phyloP scores from a whole-genome alignment of 164 flowering plant genomes.

The Akebia trifoliata region DNA sequence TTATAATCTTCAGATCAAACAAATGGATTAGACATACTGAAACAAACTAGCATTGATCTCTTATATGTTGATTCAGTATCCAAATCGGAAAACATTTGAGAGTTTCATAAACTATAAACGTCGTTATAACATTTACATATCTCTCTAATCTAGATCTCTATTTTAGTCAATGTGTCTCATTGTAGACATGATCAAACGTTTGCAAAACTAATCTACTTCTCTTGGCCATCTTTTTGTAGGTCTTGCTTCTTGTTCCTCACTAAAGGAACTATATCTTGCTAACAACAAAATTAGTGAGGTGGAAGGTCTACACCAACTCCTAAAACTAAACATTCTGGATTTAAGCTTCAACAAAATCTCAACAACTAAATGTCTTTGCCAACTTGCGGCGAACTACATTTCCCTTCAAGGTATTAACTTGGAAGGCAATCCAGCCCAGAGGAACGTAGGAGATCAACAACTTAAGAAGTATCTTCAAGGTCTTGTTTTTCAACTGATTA shows the following conservation, averaged over 20 bases:
- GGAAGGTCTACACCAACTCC: conserved; percentile 95
- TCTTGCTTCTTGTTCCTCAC: conserved; percentile 76
- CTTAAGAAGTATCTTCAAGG: conserved; percentile 70
- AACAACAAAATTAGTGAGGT: conserved; percentile 94
- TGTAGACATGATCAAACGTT: neutral
- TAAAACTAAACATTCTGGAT: conserved; percentile 72
- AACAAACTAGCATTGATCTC: too few species aligned
- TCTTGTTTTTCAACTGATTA: conserved; percentile 69
- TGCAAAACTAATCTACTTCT: neutral
- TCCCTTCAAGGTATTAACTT: conserved; percentile 83
- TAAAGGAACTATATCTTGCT: conserved; percentile 86
- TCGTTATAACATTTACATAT: too few species aligned
- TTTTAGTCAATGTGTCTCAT: too few species aligned
- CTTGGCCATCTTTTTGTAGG: conserved; percentile 37
- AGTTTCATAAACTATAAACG: too few species aligned
- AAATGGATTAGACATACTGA: too few species aligned
- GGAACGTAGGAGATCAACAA: conserved; percentile 88
- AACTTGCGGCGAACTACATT: conserved; percentile 88
- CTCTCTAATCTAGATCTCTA: too few species aligned
- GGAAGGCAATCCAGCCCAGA: conserved; percentile 97
- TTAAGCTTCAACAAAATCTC: conserved; percentile 90
- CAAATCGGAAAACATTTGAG: too few species aligned
- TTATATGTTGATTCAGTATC: too few species aligned
- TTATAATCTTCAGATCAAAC: too few species aligned
- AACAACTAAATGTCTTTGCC: conserved; percentile 84